Base-by-base conservation (phyloP, 345 rosid genomes). In the Cardiospermum halicacabum region DNA sequence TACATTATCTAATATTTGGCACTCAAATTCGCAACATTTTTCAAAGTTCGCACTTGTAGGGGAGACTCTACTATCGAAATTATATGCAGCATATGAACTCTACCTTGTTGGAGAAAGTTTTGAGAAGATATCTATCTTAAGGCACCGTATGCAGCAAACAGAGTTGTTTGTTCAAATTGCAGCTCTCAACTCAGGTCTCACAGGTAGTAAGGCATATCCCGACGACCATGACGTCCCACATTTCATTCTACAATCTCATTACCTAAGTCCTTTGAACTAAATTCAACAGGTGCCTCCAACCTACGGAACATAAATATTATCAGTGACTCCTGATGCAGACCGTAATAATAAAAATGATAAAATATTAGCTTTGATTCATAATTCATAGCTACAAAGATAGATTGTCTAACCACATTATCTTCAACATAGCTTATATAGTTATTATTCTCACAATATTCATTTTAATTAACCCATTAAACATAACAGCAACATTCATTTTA, bases 251-350 rank as follows among this genome's bases (percentile, higher is more conserved):
- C n/a, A n/a, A n/a, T n/a, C 27, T 15, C 13, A 8, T 68, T 76
- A 82, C 89, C 96, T 45, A 85, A 75, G 55, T 93, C 97, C 76
- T 74, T 82, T 50, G 91, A 96, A 79, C 91, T 90, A 32, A 81
- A 86, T 77, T 90, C 85, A 19, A 93, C 90, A 72, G 88, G 97
- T 69, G 89, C 82, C 80, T 86, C 87, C 81, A 93, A 85, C 88
- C 98, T 88, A 61, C 77, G 3, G 32, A 48, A 56, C 0, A 53
- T 5, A 79, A 19, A 56, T 24, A 13, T 34, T 57, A 62, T 53
- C 45, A 56, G 24, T 56, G 40, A 32, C n/a, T n/a, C n/a, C n/a
- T n/a, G n/a, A n/a, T n/a, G n/a, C n/a, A n/a, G n/a, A n/a, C n/a
- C n/a, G n/a, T n/a, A n/a, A n/a, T n/a, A n/a, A n/a, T n/a, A n/a